Evolutionary conservation across 148 eudicot genomes (phyloP).

Genomic region (Persicaria maculosa): DNA sequence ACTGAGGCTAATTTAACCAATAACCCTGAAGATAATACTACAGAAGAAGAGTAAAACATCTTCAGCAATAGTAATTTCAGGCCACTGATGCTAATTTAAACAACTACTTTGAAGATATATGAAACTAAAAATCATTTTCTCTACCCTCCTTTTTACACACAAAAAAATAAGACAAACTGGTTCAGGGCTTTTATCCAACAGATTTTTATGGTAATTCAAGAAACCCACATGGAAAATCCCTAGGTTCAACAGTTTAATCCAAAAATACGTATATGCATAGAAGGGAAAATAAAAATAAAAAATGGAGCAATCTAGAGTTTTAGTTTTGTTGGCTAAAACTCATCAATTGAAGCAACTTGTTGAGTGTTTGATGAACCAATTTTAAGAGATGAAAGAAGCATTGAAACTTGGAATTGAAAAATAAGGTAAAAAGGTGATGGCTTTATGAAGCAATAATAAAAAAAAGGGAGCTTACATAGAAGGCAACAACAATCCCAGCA

Average conservation of each 20-base stretch:
- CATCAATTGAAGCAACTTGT: neutral
- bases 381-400: neutral
- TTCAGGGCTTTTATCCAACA: neutral
- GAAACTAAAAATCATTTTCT: neutral
- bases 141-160: neutral
- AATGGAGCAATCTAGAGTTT: neutral
- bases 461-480: slow-evolving; percentile 50
- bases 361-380: neutral
- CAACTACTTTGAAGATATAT: neutral
- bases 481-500: slow-evolving; percentile 95
- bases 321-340: neutral
- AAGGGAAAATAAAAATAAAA: no score
- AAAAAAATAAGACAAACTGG: neutral
- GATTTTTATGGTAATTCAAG: neutral
- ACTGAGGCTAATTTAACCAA: neutral
- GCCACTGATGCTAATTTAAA: neutral
- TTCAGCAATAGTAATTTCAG: slow-evolving; percentile 6
- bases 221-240: neutral
- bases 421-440: neutral
- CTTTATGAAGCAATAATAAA: neutral
- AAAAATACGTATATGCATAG: no score
- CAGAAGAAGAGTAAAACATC: neutral
- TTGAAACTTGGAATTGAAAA: neutral
- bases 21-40: neutral
- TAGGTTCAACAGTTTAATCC: neutral